These are phyloP conservation scores for Plasmodium vivax DNA, from an alignment of 169 alveolate genomes.

Conservation along the genomic window DNA sequence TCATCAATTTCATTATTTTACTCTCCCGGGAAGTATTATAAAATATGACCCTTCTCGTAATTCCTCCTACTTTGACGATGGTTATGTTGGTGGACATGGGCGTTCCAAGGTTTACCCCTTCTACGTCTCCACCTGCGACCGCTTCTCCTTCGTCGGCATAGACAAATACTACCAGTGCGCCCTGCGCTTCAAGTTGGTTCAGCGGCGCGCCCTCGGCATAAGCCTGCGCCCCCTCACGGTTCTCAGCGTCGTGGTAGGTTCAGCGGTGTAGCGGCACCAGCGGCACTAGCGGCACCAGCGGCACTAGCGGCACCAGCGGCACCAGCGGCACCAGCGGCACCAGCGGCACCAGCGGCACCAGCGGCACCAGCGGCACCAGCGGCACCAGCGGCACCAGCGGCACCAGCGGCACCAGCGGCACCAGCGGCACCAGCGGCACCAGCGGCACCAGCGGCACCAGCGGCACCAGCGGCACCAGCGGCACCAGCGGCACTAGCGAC, in stretches of 20 bases:
- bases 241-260: conserved; percentile 15
- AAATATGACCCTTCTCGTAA: background rate
- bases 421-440: too few species aligned
- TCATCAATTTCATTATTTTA: conserved; percentile 27
- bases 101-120: background rate
- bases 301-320: too few species aligned
- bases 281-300: too few species aligned
- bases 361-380: too few species aligned
- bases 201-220: conserved; percentile 1
- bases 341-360: background rate
- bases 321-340: background rate
- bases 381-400: too few species aligned
- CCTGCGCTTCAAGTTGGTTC: conserved; percentile 2
- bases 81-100: background rate
- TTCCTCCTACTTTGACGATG: conserved; percentile 18
- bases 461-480: too few species aligned
- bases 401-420: background rate
- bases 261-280: too few species aligned
- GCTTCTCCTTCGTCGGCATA: conserved; percentile 9
- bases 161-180: conserved; percentile 27
- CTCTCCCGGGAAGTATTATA: conserved; percentile 21
- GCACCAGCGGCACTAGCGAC: background rate
- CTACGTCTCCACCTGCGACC: conserved; percentile 46
- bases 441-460: too few species aligned
- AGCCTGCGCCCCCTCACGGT: conserved; percentile 22